These are phyloP conservation scores for Pisolithus albus DNA, from an alignment of 768 basidiomycete genomes.

Conservation along the genomic window DNA sequence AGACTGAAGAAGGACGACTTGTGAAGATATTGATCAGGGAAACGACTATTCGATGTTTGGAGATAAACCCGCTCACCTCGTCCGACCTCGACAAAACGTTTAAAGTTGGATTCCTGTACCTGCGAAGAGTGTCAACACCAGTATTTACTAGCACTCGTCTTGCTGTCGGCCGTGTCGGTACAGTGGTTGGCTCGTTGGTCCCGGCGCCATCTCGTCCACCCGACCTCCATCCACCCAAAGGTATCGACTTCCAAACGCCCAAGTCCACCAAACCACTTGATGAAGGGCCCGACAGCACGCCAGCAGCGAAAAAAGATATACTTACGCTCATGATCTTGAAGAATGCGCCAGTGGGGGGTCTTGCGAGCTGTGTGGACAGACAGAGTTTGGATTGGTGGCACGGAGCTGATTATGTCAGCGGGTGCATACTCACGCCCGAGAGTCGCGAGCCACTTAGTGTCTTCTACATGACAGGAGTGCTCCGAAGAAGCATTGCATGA, in stretches of 20 bases:
- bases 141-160: not conserved
- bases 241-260: too few species aligned
- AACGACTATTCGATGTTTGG: not conserved
- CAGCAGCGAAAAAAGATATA: not conserved
- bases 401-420: too few species aligned
- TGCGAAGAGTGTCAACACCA: not conserved
- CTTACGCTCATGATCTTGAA: conserved; percentile 1
- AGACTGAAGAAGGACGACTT: conserved; percentile 86
- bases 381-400: not conserved
- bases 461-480: too few species aligned
- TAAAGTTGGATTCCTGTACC: conserved; percentile 79
- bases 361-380: not conserved
- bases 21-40: not conserved
- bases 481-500: too few species aligned
- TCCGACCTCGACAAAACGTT: conserved; percentile 97
- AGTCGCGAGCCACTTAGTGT: too few species aligned
- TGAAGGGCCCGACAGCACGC: not conserved
- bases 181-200: not conserved
- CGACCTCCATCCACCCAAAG: not conserved
- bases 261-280: not conserved
- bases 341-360: not conserved
- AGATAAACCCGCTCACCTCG: conserved; percentile 50
- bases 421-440: too few species aligned
- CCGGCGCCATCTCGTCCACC: not conserved
- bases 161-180: not conserved